These are phyloP conservation scores for Asterionellopsis glacialis DNA, from an alignment of 108 stramenopile species.

Conservation along the genomic window DNA sequence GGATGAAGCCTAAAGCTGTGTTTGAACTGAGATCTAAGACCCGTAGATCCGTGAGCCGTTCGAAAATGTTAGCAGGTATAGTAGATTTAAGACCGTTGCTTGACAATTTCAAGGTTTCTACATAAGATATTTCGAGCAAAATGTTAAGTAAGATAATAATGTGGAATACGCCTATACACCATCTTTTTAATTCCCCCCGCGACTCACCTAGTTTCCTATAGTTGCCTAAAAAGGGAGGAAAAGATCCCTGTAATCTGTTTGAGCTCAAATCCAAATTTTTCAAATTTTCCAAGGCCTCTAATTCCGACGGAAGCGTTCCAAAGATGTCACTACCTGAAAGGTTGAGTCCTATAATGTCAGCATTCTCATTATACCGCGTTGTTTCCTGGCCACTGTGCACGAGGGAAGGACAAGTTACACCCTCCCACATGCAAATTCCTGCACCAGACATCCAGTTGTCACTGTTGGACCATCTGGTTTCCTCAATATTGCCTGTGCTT, in stretches of 20 bases:
- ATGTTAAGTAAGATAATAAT: neutral
- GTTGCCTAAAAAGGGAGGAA: neutral
- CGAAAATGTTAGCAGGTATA: neutral
- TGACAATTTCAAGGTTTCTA: conserved; percentile 21
- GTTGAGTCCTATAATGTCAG: conserved; percentile 20
- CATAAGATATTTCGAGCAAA: neutral
- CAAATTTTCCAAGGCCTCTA: conserved; percentile 12
- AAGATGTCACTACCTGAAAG: conserved; percentile 42
- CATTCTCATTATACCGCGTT: conserved; percentile 6
- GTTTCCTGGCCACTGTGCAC: neutral
- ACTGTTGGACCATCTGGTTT: neutral
- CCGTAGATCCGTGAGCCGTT: neutral
- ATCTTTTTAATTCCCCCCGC: no score
- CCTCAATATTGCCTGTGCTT: neutral
- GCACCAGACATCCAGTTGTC: conserved; percentile 8
- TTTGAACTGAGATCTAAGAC: conserved; percentile 16
- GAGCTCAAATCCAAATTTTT: neutral
- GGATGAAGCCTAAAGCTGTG: conserved; percentile 12
- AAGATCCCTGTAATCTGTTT: neutral
- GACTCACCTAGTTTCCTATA: neutral
- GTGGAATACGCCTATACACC: no score
- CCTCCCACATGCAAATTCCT: conserved; percentile 9
- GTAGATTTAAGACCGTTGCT: conserved; percentile 14
- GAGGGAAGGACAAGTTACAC: conserved; percentile 2
- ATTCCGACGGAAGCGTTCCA: conserved; percentile 42